Evolutionary conservation across 23 red algal genomes (phyloP).

Genomic region (Agarophyton chilense): DNA sequence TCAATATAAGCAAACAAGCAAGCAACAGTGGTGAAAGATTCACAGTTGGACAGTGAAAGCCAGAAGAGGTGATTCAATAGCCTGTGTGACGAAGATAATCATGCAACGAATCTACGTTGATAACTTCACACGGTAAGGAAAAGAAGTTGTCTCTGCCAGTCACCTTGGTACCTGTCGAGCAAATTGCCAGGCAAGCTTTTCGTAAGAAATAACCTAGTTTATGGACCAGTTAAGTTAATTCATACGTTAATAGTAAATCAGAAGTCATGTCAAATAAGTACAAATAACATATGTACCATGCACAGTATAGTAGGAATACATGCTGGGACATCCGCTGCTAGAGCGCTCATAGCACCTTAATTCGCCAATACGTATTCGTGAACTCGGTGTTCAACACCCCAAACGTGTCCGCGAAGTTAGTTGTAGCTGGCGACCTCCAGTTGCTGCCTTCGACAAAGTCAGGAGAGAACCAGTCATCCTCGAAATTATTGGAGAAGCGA

Average conservation of each 20-base stretch:
- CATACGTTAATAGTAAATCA: neutral
- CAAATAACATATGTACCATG: no score
- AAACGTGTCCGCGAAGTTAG: slow-evolving; percentile 24
- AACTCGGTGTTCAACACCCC: slow-evolving; percentile 11
- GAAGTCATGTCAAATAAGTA: neutral
- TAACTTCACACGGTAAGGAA: no score
- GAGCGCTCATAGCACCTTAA: slow-evolving; percentile 26
- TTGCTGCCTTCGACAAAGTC: slow-evolving; percentile 58
- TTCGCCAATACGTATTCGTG: slow-evolving; percentile 60
- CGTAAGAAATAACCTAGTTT: neutral
- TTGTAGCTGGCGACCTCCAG: slow-evolving; percentile 17
- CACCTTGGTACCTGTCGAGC: no score
- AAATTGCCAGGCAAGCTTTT: neutral
- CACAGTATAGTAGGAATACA: no score
- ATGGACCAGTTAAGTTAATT: neutral
- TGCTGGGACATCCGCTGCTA: neutral
- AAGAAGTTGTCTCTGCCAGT: neutral
- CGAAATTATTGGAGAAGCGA: slow-evolving; percentile 59
- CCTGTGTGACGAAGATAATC: no score
- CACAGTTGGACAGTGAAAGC: no score
- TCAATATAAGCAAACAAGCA: slow-evolving; percentile 21
- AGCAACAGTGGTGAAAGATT: no score
- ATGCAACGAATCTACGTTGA: no score
- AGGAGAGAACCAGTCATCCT: slow-evolving; percentile 50
- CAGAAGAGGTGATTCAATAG: no score